Percentiles rank a stretch among this genome's conserved stretches.
phyloP scores from a whole-genome alignment of 106 monocot genomes.

The Alisma plantagoaquatica region DNA sequence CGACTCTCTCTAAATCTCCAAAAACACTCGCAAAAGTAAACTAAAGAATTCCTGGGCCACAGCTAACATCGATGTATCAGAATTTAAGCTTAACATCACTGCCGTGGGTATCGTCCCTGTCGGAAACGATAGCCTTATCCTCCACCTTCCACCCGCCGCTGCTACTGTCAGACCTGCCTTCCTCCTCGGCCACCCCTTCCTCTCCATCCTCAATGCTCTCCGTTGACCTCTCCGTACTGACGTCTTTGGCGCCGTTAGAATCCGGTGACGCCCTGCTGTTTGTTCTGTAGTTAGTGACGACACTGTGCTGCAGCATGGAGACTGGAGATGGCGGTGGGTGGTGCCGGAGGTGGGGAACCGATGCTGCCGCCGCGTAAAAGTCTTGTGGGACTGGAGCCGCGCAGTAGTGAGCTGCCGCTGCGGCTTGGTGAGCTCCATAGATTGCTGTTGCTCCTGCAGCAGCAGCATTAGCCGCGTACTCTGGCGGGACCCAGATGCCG shows the following conservation, averaged over 20 bases:
- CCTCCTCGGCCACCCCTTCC: neutral
- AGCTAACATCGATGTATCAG: too few species aligned
- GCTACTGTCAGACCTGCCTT: neutral
- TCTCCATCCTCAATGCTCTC: neutral
- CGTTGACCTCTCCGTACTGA: neutral
- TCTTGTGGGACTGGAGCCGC: slow-evolving; percentile 1
- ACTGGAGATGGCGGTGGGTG: neutral
- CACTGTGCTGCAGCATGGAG: neutral
- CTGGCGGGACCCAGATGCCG: slow-evolving; percentile 12
- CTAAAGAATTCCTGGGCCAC: too few species aligned
- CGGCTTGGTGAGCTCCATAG: neutral
- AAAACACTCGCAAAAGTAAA: too few species aligned
- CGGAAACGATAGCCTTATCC: too few species aligned
- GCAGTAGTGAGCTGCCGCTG: slow-evolving; percentile 4
- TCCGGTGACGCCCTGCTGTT: neutral
- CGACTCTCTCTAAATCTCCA: too few species aligned
- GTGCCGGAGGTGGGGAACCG: neutral
- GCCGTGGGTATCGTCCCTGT: neutral
- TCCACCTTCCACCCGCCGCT: neutral
- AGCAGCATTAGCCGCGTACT: too few species aligned
- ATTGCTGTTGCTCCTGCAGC: neutral
- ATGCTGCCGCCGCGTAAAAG: neutral
- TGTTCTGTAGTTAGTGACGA: too few species aligned
- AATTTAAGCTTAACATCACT: slow-evolving; percentile 7
- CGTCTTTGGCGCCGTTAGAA: neutral